Base-by-base conservation (phyloP, 495 filamentous ascomycete genomes). In the Daldinia concentrica region DNA sequence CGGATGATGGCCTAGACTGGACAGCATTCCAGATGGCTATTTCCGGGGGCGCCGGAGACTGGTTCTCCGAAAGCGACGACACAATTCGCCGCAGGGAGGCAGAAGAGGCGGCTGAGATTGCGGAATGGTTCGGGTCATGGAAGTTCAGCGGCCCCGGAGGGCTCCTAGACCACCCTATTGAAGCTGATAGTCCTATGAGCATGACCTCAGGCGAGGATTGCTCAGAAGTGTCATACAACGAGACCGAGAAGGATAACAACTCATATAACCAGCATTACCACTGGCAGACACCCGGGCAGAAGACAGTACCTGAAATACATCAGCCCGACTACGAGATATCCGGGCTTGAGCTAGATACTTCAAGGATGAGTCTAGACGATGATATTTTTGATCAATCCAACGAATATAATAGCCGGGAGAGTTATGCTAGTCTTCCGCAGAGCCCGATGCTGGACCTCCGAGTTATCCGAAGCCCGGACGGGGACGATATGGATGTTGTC, bases 21-120 rank as follows among this genome's bases (percentile, higher is more conserved):
- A 86, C 84, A 19, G 85, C 85, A 11, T 86, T 86, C 69, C 85
- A 88, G 71, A 86, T 86, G 77, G 84, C 86, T 8, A 86, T 87
- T 51, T 75, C 81, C 0, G 84, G 85, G 26, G 83, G 81, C 6
- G 79, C 79, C 15, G 82, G 82, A 34, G 82, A 82, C 66, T 80
- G 79, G 62, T 77, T 84, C 60, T 74, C 75, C 45, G 82, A 84
- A 39, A 71, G 76, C 15, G 81, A 80, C 61, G 82, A 86, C 64
- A 78, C 65, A 39, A 76, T 80, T 17, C 77, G 73, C 24, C 78
- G 77, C 3, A 74, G 71, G 24, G 79, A 84, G 34, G 77, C 77
- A 6, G 73, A 78, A 56, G 80, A 85, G 58, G 68, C 65, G 1
- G 82, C 84, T 7, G 83, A 83, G 5, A 48, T 86, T 2, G 30